These are phyloP conservation scores for Fusarium newnesense DNA, from an alignment of 2,329 filamentous ascomycete genomes.

Conservation along the genomic window DNA sequence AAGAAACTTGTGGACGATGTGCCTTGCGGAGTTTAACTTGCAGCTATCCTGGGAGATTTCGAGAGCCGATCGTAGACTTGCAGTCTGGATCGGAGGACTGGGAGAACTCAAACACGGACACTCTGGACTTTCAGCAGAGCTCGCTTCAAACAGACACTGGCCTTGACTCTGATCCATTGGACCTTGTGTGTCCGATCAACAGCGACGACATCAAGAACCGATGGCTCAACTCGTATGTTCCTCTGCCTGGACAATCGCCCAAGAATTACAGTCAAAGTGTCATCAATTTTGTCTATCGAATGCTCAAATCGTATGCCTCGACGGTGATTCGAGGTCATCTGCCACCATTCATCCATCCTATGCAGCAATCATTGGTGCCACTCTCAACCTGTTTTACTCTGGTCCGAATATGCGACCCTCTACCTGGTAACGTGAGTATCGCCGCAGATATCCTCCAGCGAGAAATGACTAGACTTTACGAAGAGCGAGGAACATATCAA, in stretches of 20 bases:
- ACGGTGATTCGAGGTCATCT: slow-evolving; percentile 49
- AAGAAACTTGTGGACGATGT: slow-evolving; percentile 49
- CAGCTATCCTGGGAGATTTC: slow-evolving; percentile 38
- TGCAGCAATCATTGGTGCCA: slow-evolving; percentile 48
- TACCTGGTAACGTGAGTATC: slow-evolving; percentile 47
- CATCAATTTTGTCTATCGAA: slow-evolving; percentile 52
- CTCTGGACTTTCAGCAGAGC: not conserved
- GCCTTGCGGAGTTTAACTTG: slow-evolving; percentile 44
- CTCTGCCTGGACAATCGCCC: slow-evolving; percentile 53
- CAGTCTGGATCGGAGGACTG: not conserved
- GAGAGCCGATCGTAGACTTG: not conserved
- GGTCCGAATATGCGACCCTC: slow-evolving; percentile 52
- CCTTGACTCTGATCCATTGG: slow-evolving; percentile 49
- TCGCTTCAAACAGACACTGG: not conserved
- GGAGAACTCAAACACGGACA: not conserved
- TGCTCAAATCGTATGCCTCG: slow-evolving; percentile 57
- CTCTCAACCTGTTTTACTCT: slow-evolving; percentile 55
- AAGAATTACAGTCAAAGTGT: slow-evolving; percentile 55
- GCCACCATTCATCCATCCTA: slow-evolving; percentile 58
- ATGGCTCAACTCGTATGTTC: slow-evolving; percentile 60
- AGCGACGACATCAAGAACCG: slow-evolving; percentile 59
- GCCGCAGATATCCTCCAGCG: slow-evolving; percentile 50
- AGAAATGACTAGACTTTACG: slow-evolving; percentile 56
- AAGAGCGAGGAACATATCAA: slow-evolving; percentile 40
- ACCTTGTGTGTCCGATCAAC: slow-evolving; percentile 58